Base-by-base conservation (phyloP, 2,329 filamentous ascomycete genomes). In the Raffaelea ambrosiae region DNA sequence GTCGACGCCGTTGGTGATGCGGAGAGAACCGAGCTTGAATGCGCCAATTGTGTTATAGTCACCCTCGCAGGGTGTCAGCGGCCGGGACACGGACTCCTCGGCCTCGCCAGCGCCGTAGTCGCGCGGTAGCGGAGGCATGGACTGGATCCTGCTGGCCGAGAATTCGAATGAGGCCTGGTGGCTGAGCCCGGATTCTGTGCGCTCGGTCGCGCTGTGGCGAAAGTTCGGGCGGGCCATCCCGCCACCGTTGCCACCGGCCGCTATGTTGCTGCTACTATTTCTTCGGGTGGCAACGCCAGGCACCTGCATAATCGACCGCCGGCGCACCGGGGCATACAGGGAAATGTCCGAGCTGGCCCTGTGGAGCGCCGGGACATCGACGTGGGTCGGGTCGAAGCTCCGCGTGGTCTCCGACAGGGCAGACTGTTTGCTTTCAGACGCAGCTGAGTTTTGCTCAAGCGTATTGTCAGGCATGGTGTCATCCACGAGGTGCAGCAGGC, bases 1-100 rank as follows among this genome's bases (percentile, higher is more conserved):
- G 1, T 63, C 69, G 3, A 67, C 65, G 14, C 77, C 79, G 59
- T 84, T 84, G 20, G 69, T 81, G 48, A 84, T 82, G 33, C 77
- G 73, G 44, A 84, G 57, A 2, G 77, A 77, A 2, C 81, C 81
- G 46, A 81, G 72, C 57, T 79, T 80, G 58, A 81, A 83, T 11
- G 71, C 76, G 3, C 80, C 80, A 29, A 79, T 72, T 41, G 81
- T 77, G 50, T 69, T 69, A 55, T 82, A 83, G n/a, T 76, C 71
- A 23, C 67, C 60, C 21, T 81, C 78, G 38, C 65, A 72, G 0
- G 79, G 73, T 1, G 74, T 78, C 23, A 64, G 54, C 10, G 63
- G 67, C n/a, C 69, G 64, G 22, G 61, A 63, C 18, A 61, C 49
- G 0, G 58, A 52, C 11, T 61, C 59, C 2, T 3, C 8, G 7